These are phyloP conservation scores for Vitis hybrid DNA, from an alignment of 177 flowering plant genomes.

Conservation along the genomic window DNA sequence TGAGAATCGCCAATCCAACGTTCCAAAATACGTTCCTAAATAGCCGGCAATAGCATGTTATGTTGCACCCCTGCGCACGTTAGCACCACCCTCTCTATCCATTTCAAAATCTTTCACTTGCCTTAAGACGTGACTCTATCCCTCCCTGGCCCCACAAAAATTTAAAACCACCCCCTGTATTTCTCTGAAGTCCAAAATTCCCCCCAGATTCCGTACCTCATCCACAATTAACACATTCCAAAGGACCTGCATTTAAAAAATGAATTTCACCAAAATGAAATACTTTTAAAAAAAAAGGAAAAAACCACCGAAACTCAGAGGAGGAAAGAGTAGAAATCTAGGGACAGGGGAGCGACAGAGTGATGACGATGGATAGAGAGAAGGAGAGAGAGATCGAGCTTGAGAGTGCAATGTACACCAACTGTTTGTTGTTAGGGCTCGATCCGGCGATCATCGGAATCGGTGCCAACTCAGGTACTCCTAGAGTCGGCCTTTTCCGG, in stretches of 20 bases:
- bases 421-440: slow-evolving; percentile 87
- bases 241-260: slow-evolving; percentile 19
- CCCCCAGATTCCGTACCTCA: neutral
- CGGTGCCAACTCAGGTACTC: slow-evolving; percentile 55
- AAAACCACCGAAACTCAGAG: slow-evolving; percentile 18
- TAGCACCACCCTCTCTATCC: slow-evolving; percentile 3
- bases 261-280: neutral
- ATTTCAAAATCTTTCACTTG: neutral
- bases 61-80: slow-evolving; percentile 18
- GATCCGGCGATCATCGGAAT: slow-evolving; percentile 86
- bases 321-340: slow-evolving; percentile 15
- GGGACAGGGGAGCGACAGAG: slow-evolving; percentile 15
- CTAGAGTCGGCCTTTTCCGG: slow-evolving; percentile 88
- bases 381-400: slow-evolving; percentile 99
- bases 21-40: neutral
- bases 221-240: neutral
- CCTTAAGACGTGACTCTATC: neutral
- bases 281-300: neutral
- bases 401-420: slow-evolving; percentile 98
- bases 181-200: neutral
- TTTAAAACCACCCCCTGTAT: neutral
- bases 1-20: no score
- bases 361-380: slow-evolving; percentile 97
- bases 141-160: slow-evolving; percentile 9
- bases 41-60: no score